Base-by-base conservation (phyloP, 768 basidiomycete genomes). In the Psilocybe cubensis region DNA sequence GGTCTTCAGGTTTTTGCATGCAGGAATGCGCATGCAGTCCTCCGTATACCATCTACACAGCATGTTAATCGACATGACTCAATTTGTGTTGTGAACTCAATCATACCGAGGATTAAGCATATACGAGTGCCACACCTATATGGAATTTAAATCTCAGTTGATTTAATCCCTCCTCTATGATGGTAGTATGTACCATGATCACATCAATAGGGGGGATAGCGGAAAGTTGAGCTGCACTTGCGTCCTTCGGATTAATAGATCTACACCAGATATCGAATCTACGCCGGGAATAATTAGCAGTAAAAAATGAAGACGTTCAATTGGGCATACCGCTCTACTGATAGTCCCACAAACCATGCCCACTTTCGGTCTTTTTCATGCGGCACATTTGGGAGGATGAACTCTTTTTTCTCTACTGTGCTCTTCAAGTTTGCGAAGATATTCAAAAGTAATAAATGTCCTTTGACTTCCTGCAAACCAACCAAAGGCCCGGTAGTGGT, bases 71-170 rank as follows among this genome's bases (percentile, higher is more conserved):
- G 24, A 51, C 0, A 51, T 20, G 10, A n/a, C 28, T 29, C 4
- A 23, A 35, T n/a, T 18, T 18, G 10, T 31, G 9, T 12, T 18
- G 29, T 28, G 31, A 21, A 51, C 23, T 21, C 14, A 4, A 14
- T 18, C 50, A 31, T 58, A 68, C 66, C 66, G 45, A 3, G 69
- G 69, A 50, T 70, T 72, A 7, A 76, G 56, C 65, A 74, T 66
- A 52, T 76, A 76, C 1, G 75, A 65, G 52, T 76, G 75, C 74
- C 72, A 74, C 9, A 74, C 69, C 72, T 73, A 24, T n/a, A n/a
- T n/a, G n/a, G 28, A n/a, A 28, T 25, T 17, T n/a, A 38, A 38
- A n/a, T 18, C 35, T n/a, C 1, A 17, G 9, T 33, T 38, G 14
- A 38, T 5, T 38, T 1, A 11, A 38, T 1, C 12, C 6, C 5